These are phyloP conservation scores for Limtongia smithiae DNA, from an alignment of 805 yeast genomes.

Conservation along the genomic window DNA sequence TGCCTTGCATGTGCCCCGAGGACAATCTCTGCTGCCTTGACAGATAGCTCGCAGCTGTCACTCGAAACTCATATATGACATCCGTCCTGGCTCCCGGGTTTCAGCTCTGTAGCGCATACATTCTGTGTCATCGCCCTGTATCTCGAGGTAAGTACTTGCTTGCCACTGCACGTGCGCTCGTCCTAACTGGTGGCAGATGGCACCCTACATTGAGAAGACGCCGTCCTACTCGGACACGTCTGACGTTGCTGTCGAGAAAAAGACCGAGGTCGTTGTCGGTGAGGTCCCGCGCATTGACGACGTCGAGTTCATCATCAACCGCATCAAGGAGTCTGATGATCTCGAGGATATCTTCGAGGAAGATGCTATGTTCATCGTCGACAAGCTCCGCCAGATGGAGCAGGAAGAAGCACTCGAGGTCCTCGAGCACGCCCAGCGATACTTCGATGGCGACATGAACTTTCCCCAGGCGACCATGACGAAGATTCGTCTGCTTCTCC, in stretches of 20 bases:
- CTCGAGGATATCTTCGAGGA: slow-evolving; percentile 12
- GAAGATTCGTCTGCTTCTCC: slow-evolving; percentile 31
- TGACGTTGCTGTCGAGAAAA: slow-evolving; percentile 7
- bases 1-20: no score
- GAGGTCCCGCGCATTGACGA: slow-evolving; percentile 4
- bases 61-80: no score
- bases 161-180: no score
- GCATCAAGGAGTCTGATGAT: slow-evolving; percentile 15
- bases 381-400: slow-evolving; percentile 2
- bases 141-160: no score
- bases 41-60: no score
- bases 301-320: slow-evolving; percentile 11
- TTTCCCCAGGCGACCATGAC: slow-evolving; percentile 41
- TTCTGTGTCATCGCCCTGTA: no score
- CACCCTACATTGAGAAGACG: no score
- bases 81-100: no score
- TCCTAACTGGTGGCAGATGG: no score
- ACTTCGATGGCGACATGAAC: slow-evolving; percentile 46
- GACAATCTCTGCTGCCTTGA: no score
- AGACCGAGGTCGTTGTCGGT: background rate
- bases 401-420: slow-evolving; percentile 39
- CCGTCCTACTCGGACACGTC: background rate
- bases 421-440: slow-evolving; percentile 39
- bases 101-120: no score
- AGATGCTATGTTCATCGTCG: slow-evolving; percentile 14